A percentile compares a stretch with the other conserved stretches of the same genome.
These are phyloP conservation scores for Kuraishia piskuri DNA, from an alignment of 805 yeast genomes.

Conservation along the genomic window DNA sequence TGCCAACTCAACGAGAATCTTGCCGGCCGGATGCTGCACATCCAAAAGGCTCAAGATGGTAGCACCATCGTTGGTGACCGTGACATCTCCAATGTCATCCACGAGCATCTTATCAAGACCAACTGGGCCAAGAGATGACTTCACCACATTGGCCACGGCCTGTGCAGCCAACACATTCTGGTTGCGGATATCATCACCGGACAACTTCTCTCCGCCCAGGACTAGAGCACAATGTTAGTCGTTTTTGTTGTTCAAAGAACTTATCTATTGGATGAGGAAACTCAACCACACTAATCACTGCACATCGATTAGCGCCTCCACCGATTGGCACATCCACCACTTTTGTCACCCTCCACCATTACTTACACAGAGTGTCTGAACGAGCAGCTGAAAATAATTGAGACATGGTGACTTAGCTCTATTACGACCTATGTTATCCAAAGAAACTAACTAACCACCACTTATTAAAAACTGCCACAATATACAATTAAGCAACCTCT, in stretches of 20 bases:
- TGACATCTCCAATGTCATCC: slow-evolving; percentile 98
- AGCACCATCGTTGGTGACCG: slow-evolving; percentile 98
- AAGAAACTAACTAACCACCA: background rate
- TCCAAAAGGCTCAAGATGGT: slow-evolving; percentile 85
- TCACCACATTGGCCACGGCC: slow-evolving; percentile 76
- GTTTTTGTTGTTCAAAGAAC: background rate
- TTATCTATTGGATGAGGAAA: too few relatives aligned
- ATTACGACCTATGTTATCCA: background rate
- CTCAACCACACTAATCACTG: too few relatives aligned
- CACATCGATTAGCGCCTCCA: too few relatives aligned
- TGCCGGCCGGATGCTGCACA: slow-evolving; percentile 98
- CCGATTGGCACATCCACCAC: background rate
- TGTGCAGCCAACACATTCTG: slow-evolving; percentile 94
- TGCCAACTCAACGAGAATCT: slow-evolving; percentile 91
- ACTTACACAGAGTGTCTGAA: slow-evolving; percentile 76
- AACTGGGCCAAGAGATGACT: slow-evolving; percentile 94
- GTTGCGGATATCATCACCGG: slow-evolving; percentile 94
- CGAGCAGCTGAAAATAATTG: slow-evolving; percentile 66
- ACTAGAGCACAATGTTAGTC: slow-evolving; percentile 22
- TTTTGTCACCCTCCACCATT: background rate
- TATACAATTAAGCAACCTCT: background rate
- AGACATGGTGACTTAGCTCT: background rate
- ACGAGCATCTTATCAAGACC: slow-evolving; percentile 98
- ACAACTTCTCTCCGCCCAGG: slow-evolving; percentile 90
- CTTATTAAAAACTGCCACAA: too few relatives aligned